Evolutionary conservation across 2,329 filamentous ascomycete species (phyloP).

Genomic region (Fusarium avenaceum): DNA sequence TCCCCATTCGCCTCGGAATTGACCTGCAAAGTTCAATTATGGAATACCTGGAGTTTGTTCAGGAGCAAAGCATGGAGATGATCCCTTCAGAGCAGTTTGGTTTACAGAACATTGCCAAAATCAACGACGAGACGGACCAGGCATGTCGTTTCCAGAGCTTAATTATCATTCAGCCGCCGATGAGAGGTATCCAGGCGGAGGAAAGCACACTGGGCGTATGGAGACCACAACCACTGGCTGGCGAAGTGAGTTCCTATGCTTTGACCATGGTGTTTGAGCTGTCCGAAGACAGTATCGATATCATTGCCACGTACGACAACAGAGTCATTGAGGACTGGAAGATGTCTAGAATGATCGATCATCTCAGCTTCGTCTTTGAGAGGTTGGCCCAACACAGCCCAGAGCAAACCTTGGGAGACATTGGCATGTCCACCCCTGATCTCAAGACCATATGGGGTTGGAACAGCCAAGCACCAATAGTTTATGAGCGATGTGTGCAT

Average conservation of each 20-base stretch:
- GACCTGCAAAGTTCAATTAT: not conserved
- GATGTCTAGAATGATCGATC: slow-evolving; percentile 15
- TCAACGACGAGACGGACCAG: not conserved
- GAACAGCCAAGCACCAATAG: slow-evolving; percentile 30
- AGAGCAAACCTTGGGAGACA: too few relatives aligned
- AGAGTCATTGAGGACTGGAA: slow-evolving; percentile 9
- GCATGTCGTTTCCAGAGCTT: not conserved
- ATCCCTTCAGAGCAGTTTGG: not conserved
- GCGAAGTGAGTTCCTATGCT: too few relatives aligned
- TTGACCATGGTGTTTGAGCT: too few relatives aligned
- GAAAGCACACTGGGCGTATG: too few relatives aligned
- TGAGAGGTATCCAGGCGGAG: too few relatives aligned
- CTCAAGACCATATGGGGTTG: slow-evolving; percentile 4
- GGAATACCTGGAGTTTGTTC: not conserved
- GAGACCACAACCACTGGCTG: slow-evolving; percentile 38
- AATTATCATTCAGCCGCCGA: slow-evolving; percentile 2
- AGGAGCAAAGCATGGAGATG: not conserved
- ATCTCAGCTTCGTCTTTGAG: slow-evolving; percentile 7
- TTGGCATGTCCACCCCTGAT: too few relatives aligned
- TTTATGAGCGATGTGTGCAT: slow-evolving; percentile 38
- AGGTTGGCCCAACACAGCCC: not conserved
- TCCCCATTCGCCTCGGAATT: not conserved
- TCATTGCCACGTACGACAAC: too few relatives aligned
- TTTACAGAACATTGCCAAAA: not conserved
- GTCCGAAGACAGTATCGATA: too few relatives aligned